phyloP scores from a whole-genome alignment of 2,329 filamentous ascomycete genomes.

The Leptosphaerulina australis region DNA sequence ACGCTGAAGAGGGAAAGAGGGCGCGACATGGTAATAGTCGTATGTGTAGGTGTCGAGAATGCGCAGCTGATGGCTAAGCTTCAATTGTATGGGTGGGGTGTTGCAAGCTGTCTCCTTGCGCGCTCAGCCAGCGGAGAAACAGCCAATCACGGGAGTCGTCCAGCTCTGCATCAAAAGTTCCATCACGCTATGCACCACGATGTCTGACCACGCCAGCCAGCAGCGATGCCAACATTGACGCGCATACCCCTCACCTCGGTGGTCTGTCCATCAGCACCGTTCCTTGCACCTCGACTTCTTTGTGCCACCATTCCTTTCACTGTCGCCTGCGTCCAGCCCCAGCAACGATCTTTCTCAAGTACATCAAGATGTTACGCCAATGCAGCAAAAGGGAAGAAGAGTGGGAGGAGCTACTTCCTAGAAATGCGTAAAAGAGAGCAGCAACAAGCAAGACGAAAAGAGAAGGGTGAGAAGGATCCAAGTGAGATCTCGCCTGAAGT shows the following conservation, averaged over 20 bases:
- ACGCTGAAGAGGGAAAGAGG: conserved; percentile 62
- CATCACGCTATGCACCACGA: background rate
- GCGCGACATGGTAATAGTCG: conserved; percentile 59
- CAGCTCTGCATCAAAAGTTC: conserved; percentile 8
- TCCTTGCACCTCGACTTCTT: conserved; percentile 43
- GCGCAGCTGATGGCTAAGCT: conserved; percentile 1
- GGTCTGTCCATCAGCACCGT: conserved; percentile 45
- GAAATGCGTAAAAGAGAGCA: conserved; percentile 12
- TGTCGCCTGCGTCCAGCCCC: conserved; percentile 11
- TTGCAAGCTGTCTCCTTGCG: conserved; percentile 39
- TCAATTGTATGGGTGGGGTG: conserved; percentile 11
- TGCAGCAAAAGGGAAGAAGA: conserved; percentile 12
- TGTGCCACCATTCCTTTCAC: conserved; percentile 22
- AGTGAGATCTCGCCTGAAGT: conserved; percentile 1
- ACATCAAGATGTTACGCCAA: conserved; percentile 23
- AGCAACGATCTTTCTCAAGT: conserved; percentile 3
- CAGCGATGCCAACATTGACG: conserved; percentile 30
- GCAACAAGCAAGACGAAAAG: background rate
- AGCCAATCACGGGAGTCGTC: conserved; percentile 35
- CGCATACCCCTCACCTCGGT: conserved; percentile 37
- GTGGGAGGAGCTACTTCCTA: conserved; percentile 14
- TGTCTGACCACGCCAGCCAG: background rate
- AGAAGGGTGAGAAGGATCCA: background rate
- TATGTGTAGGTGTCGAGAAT: background rate
- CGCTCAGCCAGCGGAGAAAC: conserved; percentile 30